A percentile compares a stretch with the other conserved stretches of the same genome.
These are phyloP conservation scores for Arthrocladium fulminans DNA, from an alignment of 2,329 filamentous ascomycete species.

Conservation along the genomic window DNA sequence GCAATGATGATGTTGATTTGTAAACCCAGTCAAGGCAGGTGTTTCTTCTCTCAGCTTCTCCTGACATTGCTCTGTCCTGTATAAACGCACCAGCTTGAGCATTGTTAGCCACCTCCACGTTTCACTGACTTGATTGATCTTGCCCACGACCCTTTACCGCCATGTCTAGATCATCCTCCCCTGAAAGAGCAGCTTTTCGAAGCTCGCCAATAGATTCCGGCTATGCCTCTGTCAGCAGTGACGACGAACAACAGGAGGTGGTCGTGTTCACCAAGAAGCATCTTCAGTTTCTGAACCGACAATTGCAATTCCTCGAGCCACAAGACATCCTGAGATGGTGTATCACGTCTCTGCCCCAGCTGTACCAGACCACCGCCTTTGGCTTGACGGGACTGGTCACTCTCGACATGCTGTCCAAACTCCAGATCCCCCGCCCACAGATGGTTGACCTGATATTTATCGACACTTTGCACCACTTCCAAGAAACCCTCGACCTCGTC, in stretches of 20 bases:
- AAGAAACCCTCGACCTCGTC: conserved; percentile 65
- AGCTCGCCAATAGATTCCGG: conserved; percentile 60
- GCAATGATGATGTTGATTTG: conserved; percentile 9
- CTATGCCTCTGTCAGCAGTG: conserved; percentile 63
- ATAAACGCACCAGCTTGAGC: neutral
- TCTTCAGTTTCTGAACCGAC: conserved; percentile 80
- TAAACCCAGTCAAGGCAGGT: conserved; percentile 2
- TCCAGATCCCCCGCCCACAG: conserved; percentile 40
- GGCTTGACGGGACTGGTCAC: conserved; percentile 72
- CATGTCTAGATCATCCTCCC: conserved; percentile 15
- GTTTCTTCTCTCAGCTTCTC: conserved; percentile 1
- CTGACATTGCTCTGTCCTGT: neutral
- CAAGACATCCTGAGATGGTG: conserved; percentile 88
- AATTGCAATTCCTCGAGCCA: conserved; percentile 78
- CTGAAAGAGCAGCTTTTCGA: conserved; percentile 28
- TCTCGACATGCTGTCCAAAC: conserved; percentile 57
- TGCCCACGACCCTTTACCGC: conserved; percentile 10
- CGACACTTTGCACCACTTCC: conserved; percentile 74
- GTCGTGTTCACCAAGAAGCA: conserved; percentile 82
- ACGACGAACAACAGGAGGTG: conserved; percentile 47
- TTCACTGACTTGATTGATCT: neutral
- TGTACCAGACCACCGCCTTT: conserved; percentile 81
- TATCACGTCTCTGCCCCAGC: conserved; percentile 77
- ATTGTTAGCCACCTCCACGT: conserved; percentile 1
- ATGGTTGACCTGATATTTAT: conserved; percentile 58